Evolutionary conservation across 2,329 filamentous ascomycete genomes (phyloP), one percentile per base, ranked within the genome.

Genomic region (Ophiocordyceps camponoti-saundersi): DNA sequence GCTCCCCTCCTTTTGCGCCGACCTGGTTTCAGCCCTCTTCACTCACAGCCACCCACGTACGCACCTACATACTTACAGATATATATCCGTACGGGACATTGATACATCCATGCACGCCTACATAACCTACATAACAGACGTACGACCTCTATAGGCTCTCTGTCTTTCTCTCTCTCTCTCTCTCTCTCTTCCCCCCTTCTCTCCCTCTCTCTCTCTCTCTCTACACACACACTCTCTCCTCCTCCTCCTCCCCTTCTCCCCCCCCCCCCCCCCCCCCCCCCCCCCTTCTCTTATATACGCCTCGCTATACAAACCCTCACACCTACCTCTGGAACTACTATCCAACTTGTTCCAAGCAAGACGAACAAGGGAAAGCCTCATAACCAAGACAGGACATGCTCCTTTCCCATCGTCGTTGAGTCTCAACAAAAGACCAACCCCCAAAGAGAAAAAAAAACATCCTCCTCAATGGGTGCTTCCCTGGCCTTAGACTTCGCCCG

Each of bases 391-490:
- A 44, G 49, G 49, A 47, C 40, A 52, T 51, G 51, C 49, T 36
- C 46, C 45, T 44, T 32, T 8, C 23, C 8, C 26, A 29, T 29
- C 32, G 13, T 34, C 16, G 30, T 32, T 32, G 30, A 32, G 30
- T 32, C 30, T 11, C 10, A 34, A 16, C 13, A 15, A 15, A n/a
- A 42, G n/a, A 21, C 39, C 40, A 44, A 36, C 29, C 18, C 21
- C n/a, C 41, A 26, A 5, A 15, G 10, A 39, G n/a, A 21, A 39
- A 39, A 44, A 36, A 29, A 18, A 20, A 18, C 39, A 45, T 49
- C 56, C 53, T 54, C 66, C 60, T 67, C 71, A 72, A 77, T 77
- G 73, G 73, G 72, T 65, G 67, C 71, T 65, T 59, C 70, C 67
- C 61, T 69, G 59, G 64, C 60, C 54, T 56, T 69, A 62, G 70